Conservation (phyloP, 495 filamentous ascomycete genomes). For the Hyaloscypha variabilis region DNA sequence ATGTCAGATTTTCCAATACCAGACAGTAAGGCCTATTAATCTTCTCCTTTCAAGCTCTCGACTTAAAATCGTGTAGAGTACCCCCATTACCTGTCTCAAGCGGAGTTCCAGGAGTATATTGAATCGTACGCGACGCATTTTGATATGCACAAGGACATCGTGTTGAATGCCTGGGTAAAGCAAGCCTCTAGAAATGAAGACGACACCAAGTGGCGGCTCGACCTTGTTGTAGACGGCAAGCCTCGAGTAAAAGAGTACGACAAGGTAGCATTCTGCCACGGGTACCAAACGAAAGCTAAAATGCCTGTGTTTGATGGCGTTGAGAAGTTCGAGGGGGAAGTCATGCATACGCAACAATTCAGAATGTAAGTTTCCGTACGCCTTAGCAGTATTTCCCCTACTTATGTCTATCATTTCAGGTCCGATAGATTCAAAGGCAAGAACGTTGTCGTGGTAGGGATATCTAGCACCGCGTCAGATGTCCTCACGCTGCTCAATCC, state of each 20-base stretch:
- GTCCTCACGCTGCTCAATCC: background rate
- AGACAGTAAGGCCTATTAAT: slow-evolving; percentile 32
- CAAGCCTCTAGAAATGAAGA: slow-evolving; percentile 25
- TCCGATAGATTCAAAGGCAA: slow-evolving; percentile 11
- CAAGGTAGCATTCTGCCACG: slow-evolving; percentile 15
- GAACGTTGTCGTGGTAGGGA: slow-evolving; percentile 13
- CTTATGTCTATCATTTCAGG: slow-evolving; percentile 1
- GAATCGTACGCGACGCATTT: slow-evolving; percentile 36
- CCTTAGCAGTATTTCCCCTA: background rate
- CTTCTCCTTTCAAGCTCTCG: background rate
- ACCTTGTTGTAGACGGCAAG: slow-evolving; percentile 29
- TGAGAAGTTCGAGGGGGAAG: slow-evolving; percentile 2
- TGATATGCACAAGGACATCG: slow-evolving; percentile 33
- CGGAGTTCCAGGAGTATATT: slow-evolving; percentile 36
- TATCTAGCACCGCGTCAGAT: slow-evolving; percentile 15
- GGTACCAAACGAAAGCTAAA: slow-evolving; percentile 13
- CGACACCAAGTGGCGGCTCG: slow-evolving; percentile 30
- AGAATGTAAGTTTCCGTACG: slow-evolving; percentile 6
- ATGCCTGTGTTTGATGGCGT: slow-evolving; percentile 12
- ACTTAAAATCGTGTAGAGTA: slow-evolving; percentile 27
- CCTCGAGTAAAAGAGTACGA: slow-evolving; percentile 18
- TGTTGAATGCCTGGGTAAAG: slow-evolving; percentile 30
- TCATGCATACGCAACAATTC: slow-evolving; percentile 14
- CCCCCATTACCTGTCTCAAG: slow-evolving; percentile 30
- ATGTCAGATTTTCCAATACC: slow-evolving; percentile 42